Evolutionary conservation across 2,329 filamentous ascomycete genomes (phyloP), one percentile per base, ranked within the genome.

Genomic region (Alternaria arborescens): DNA sequence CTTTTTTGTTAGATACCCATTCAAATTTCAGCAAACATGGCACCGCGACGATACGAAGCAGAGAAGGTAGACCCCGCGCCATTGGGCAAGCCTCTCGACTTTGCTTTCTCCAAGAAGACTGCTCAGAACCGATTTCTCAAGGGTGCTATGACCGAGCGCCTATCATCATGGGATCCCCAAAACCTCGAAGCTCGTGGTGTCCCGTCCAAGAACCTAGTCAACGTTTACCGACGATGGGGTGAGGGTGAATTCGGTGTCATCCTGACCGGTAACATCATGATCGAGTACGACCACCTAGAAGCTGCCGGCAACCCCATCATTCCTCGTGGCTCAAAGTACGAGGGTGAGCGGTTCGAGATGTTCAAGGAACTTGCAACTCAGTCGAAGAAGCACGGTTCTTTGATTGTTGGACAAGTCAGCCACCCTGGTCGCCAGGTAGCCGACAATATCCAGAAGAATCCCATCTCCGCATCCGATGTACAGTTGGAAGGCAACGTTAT

Each of bases 51-150:
- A 65, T 82, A 78, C 65, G 72, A 80, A 58, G 77, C 80, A 52
- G 73, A 78, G 54, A 61, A 79, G 63, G 77, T 77, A 61, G 79
- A 81, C 64, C 65, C 77, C 22, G 70, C 77, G 1, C 77, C 80
- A 10, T 65, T 83, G 59, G 81, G 74, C 52, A 71, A 82, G 66
- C 79, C 81, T n/a, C 74, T 83, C 50, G 67, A 79, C 32, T 83
- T 82, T 62, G 75, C 76, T 16, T 83, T 83, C 65, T 84, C 84
- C 42, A 82, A 83, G 52, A 82, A 80, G 58, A 85, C 82, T 2
- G 88, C 88, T 2, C 84, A 83, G 42, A 91, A 91, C 72, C 82
- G 88, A n/a, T 88, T 90, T 69, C 75, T 90, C 65, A 91, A 91
- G 75, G 87, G 81, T 6, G 85, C 89, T 42, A 90, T 91, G 88